A percentile compares a stretch with the other conserved stretches of the same genome.
These are phyloP conservation scores for Oryza meridionalis DNA, from an alignment of 176 grass and related monocot genomes.

Conservation along the genomic window DNA sequence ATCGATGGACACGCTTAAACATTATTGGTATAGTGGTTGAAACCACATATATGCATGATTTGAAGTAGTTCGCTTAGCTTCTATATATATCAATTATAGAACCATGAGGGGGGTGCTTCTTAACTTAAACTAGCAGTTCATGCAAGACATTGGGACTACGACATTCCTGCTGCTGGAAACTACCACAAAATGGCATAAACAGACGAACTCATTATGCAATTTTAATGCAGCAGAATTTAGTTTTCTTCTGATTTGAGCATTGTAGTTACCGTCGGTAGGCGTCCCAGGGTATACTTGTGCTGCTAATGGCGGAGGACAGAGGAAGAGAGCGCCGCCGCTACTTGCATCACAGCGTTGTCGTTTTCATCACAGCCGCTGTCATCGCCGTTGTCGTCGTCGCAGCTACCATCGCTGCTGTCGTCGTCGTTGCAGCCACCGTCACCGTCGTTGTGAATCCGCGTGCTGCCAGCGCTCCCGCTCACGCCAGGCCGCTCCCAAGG, in stretches of 20 bases:
- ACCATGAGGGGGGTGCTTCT: background rate
- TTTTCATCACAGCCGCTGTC: no score
- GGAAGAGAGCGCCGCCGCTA: no score
- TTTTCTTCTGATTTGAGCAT: background rate
- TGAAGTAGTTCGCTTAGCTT: slow-evolving; percentile 30
- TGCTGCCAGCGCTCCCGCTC: no score
- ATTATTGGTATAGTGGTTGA: slow-evolving; percentile 38
- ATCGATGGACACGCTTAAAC: slow-evolving; percentile 11
- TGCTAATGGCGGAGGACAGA: no score
- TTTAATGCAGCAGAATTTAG: background rate
- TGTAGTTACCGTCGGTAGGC: no score
- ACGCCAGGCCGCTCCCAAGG: no score
- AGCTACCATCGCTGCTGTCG: no score
- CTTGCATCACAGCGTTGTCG: no score
- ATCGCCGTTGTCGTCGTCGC: no score
- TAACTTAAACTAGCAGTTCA: background rate
- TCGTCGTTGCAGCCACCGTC: no score
- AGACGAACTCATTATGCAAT: background rate
- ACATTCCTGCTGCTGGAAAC: background rate
- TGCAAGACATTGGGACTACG: slow-evolving; percentile 30
- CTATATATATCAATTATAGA: background rate
- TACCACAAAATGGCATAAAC: background rate
- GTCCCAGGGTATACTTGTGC: no score
- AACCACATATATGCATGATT: slow-evolving; percentile 29
- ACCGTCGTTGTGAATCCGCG: no score